phyloP scores from a whole-genome alignment of 495 filamentous ascomycete species.

The Rostrohypoxylon terebratum region DNA sequence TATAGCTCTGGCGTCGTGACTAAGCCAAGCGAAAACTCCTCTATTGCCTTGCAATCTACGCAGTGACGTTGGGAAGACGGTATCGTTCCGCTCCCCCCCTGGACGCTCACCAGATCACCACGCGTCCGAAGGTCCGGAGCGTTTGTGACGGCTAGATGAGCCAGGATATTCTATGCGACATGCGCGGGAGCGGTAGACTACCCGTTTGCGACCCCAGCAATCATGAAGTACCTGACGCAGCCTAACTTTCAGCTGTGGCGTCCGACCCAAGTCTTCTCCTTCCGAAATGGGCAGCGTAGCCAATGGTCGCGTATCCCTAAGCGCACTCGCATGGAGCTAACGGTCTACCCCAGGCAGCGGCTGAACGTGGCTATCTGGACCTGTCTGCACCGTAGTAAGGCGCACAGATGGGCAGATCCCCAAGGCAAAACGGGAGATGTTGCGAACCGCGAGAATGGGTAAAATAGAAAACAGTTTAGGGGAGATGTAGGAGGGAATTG shows the following conservation, averaged over 20 bases:
- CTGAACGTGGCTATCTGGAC: conserved; percentile 17
- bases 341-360: conserved; percentile 19
- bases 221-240: background rate
- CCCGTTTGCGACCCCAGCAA: background rate
- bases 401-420: conserved; percentile 19
- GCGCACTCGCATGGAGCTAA: conserved; percentile 28
- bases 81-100: background rate
- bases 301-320: conserved; percentile 23
- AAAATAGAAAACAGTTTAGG: background rate
- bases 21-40: conserved; percentile 6
- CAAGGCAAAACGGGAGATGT: conserved; percentile 25
- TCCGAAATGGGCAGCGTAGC: background rate
- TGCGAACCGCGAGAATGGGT: background rate
- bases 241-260: conserved; percentile 37
- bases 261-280: conserved; percentile 7
- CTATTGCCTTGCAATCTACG: background rate
- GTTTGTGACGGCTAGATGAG: background rate
- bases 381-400: background rate
- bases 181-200: conserved; percentile 5
- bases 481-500: background rate
- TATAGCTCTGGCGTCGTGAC: background rate
- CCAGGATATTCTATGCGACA: background rate
- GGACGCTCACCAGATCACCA: background rate
- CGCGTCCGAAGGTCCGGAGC: background rate
- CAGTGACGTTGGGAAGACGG: conserved; percentile 18